These are phyloP conservation scores for Immersiella caudata DNA, from an alignment of 495 filamentous ascomycete genomes.

Conservation along the genomic window DNA sequence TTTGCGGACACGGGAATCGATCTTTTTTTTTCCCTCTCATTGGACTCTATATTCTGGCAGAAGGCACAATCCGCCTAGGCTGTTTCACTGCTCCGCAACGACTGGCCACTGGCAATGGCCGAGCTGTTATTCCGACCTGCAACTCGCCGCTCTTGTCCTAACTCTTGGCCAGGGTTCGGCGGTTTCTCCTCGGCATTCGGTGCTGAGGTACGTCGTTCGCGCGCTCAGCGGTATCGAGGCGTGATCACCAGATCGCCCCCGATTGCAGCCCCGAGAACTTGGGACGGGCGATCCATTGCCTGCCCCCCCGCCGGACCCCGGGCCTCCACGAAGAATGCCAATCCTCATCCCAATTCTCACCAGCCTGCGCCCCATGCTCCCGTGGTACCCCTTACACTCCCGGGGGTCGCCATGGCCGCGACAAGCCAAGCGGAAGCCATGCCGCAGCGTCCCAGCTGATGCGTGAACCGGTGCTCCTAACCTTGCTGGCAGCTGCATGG, in stretches of 20 bases:
- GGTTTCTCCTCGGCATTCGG: slow-evolving; percentile 13
- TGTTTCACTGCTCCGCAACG: slow-evolving; percentile 17
- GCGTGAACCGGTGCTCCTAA: slow-evolving; percentile 11
- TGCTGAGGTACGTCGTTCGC: not conserved
- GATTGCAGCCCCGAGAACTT: slow-evolving; percentile 20
- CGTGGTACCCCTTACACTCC: not conserved
- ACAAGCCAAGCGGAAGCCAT: slow-evolving; percentile 6
- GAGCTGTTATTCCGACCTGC: not conserved
- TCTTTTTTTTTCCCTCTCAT: slow-evolving; percentile 4
- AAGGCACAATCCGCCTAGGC: slow-evolving; percentile 11
- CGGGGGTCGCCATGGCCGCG: slow-evolving; percentile 4
- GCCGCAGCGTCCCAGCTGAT: slow-evolving; percentile 20
- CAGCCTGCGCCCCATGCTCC: not conserved
- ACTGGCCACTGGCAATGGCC: slow-evolving; percentile 15
- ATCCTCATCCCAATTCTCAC: not conserved
- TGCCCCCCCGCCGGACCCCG: slow-evolving; percentile 5
- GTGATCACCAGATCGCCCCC: slow-evolving; percentile 23
- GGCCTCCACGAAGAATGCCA: not conserved
- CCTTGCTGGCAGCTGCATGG: not conserved
- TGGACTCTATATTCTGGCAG: slow-evolving; percentile 17
- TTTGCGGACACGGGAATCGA: slow-evolving; percentile 15
- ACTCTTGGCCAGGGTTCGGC: not conserved
- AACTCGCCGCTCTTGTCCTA: slow-evolving; percentile 4
- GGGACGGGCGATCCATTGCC: slow-evolving; percentile 17
- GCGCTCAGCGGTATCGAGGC: not conserved